A percentile compares a stretch with the other conserved stretches of the same genome.
Conservation (phyloP, 495 filamentous ascomycete genomes). For the Xylona heveae region DNA sequence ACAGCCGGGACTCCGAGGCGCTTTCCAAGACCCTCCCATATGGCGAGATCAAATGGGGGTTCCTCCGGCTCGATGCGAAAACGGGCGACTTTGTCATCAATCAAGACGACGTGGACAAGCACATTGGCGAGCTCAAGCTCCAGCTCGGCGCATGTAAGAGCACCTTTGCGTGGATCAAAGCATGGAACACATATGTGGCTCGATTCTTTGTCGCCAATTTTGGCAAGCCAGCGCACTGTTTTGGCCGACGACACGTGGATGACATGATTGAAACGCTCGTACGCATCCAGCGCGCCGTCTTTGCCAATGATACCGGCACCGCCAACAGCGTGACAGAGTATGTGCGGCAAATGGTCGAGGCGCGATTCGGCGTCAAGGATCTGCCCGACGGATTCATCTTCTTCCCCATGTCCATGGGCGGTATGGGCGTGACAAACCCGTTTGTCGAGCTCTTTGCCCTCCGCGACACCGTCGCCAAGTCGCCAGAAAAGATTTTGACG, state of each 20-base stretch:
- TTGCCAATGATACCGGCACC: constrained; percentile 14
- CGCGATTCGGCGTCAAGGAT: constrained; percentile 29
- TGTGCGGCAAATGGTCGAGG: constrained; percentile 28
- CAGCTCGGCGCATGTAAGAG: constrained; percentile 35
- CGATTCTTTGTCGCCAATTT: constrained; percentile 48
- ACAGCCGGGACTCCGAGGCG: too few species aligned
- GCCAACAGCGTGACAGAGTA: constrained; percentile 31
- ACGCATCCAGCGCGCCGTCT: constrained; percentile 34
- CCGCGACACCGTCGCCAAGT: constrained; percentile 6
- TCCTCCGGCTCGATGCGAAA: constrained; percentile 32
- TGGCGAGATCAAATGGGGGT: constrained; percentile 45
- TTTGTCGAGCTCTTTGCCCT: constrained; percentile 12
- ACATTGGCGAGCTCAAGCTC: constrained; percentile 34
- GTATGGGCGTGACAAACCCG: constrained; percentile 14
- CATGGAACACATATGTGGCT: constrained; percentile 42
- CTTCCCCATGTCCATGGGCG: constrained; percentile 16
- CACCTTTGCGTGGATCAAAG: constrained; percentile 40
- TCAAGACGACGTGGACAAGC: constrained; percentile 34
- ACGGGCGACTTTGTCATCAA: constrained; percentile 40
- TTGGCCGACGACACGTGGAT: constrained; percentile 40
- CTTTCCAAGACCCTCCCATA: too few species aligned
- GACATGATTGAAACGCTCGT: constrained; percentile 35
- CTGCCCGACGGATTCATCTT: constrained; percentile 51
- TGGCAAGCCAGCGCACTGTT: constrained; percentile 39
- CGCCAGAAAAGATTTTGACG: constrained; percentile 4